phyloP scores from a whole-genome alignment of 306 rosid genomes.

The Vigna reflexopilosa region DNA sequence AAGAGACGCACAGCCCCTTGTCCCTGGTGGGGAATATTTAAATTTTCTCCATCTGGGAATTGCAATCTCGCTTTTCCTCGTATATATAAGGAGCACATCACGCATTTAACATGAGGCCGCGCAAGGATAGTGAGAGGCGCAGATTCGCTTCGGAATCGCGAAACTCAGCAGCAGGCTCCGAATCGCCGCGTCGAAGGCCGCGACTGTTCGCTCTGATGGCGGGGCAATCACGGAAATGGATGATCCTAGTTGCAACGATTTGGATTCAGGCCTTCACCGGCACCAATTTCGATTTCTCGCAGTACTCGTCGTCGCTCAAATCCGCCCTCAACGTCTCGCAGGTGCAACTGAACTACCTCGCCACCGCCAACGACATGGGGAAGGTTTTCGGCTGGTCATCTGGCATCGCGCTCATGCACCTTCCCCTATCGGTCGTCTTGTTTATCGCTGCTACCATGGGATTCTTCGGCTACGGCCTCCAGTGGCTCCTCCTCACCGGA shows the following conservation, averaged over 20 bases:
- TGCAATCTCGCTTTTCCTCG: neutral
- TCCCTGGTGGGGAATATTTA: neutral
- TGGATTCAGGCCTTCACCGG: constrained; percentile 97
- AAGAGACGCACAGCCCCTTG: neutral
- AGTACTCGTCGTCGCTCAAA: constrained; percentile 81
- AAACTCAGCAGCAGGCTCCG: neutral
- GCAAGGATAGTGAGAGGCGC: constrained; percentile 18
- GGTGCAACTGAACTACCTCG: constrained; percentile 78
- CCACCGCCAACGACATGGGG: constrained; percentile 87
- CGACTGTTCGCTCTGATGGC: constrained; percentile 46
- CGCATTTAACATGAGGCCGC: constrained; percentile 30
- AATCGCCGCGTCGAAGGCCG: constrained; percentile 28
- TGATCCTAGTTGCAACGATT: constrained; percentile 80
- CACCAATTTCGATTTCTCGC: constrained; percentile 91
- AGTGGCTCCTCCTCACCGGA: constrained; percentile 73
- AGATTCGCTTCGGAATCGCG: neutral
- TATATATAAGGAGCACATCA: neutral
- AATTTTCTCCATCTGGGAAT: neutral
- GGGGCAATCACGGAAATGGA: constrained; percentile 88
- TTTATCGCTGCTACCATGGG: constrained; percentile 89
- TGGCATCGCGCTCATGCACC: constrained; percentile 67
- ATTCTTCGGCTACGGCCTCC: constrained; percentile 73
- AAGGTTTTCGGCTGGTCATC: constrained; percentile 94
- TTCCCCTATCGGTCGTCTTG: constrained; percentile 70
- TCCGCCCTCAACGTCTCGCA: constrained; percentile 73